phyloP scores from a whole-genome alignment of 2,329 filamentous ascomycete genomes.

The Leptographium wingfieldii region DNA sequence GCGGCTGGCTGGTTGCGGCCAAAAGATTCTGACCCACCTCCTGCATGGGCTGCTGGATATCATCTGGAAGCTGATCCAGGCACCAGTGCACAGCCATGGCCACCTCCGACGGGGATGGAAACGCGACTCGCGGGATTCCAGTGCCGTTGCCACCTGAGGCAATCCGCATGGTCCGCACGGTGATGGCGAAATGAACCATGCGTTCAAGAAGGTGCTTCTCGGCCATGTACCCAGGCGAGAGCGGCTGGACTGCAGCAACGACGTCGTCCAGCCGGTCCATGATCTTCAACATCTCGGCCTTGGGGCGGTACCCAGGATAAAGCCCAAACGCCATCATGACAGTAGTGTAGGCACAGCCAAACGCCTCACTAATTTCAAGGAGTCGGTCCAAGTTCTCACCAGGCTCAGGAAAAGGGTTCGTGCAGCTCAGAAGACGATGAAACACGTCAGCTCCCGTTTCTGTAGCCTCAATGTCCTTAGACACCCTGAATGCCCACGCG shows the following conservation, averaged over 20 bases:
- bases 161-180: not conserved
- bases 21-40: too few species aligned
- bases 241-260: not conserved
- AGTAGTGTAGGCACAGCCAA: not conserved
- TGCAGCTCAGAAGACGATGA: not conserved
- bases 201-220: not conserved
- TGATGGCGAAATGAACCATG: not conserved
- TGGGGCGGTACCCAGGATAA: not conserved
- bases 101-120: not conserved
- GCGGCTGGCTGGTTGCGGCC: too few species aligned
- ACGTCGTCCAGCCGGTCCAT: not conserved
- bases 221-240: not conserved
- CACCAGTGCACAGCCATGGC: not conserved
- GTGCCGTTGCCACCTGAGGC: not conserved
- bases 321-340: not conserved
- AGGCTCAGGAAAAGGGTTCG: not conserved
- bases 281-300: not conserved
- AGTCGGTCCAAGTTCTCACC: not conserved
- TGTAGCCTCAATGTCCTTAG: not conserved
- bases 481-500: not conserved
- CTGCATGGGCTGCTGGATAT: not conserved
- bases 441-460: not conserved
- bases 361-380: not conserved
- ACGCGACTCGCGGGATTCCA: not conserved
- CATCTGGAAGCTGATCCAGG: not conserved